Percentiles rank a stretch among this genome's conserved stretches.
phyloP scores from a whole-genome alignment of 108 stramenopile genomes.

The Seminavis robusta region DNA sequence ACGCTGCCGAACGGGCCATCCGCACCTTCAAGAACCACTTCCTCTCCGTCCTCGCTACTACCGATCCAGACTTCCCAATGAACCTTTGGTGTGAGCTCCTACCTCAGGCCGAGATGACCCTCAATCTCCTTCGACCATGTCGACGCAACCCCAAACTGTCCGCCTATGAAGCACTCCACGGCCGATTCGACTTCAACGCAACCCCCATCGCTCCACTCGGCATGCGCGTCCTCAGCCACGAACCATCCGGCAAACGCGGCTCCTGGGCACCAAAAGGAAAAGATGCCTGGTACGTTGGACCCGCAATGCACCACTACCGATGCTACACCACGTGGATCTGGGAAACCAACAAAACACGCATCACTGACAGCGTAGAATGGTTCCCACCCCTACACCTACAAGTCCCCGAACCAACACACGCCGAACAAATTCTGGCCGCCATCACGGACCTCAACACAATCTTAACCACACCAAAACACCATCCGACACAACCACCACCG shows the following conservation, averaged over 20 bases:
- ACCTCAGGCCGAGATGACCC: too few species aligned
- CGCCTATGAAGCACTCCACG: too few species aligned
- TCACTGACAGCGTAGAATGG: conserved; percentile 30
- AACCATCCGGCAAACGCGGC: neutral
- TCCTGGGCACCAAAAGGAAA: conserved; percentile 13
- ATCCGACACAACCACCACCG: neutral
- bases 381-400: conserved; percentile 16
- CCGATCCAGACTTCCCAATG: too few species aligned
- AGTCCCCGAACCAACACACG: conserved; percentile 7
- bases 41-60: too few species aligned
- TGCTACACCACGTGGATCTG: conserved; percentile 23
- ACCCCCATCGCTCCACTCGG: too few species aligned
- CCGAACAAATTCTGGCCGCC: conserved; percentile 5
- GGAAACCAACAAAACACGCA: conserved; percentile 13
- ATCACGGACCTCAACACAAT: neutral
- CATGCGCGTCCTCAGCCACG: too few species aligned
- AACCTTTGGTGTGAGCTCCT: too few species aligned
- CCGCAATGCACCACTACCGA: conserved; percentile 43
- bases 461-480: neutral
- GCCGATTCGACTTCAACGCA: too few species aligned
- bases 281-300: conserved; percentile 52
- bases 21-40: too few species aligned
- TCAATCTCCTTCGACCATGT: too few species aligned
- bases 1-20: too few species aligned
- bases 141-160: too few species aligned